A percentile compares a stretch with the other conserved stretches of the same genome.
phyloP scores from a whole-genome alignment of 1,284 basidiomycete species.

The Malassezia psittaci region DNA sequence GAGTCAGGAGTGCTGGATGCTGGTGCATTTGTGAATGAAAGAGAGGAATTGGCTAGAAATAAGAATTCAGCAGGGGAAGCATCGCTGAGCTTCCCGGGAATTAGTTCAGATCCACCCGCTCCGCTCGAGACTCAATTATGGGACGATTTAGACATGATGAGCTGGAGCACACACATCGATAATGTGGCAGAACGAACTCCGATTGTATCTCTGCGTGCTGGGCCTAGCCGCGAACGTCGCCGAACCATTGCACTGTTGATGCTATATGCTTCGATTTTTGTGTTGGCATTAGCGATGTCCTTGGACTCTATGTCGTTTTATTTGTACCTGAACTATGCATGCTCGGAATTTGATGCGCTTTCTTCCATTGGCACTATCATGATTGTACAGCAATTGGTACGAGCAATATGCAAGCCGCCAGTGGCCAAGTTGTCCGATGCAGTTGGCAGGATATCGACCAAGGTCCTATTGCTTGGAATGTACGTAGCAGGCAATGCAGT shows the following conservation, averaged over 20 bases:
- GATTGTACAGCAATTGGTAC: slow-evolving; percentile 48
- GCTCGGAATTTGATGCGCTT: slow-evolving; percentile 43
- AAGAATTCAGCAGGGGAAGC: not conserved
- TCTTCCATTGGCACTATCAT: slow-evolving; percentile 49
- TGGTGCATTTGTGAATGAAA: not conserved
- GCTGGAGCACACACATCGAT: slow-evolving; percentile 13
- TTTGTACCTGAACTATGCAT: slow-evolving; percentile 48
- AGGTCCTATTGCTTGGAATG: slow-evolving; percentile 54
- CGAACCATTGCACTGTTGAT: slow-evolving; percentile 3
- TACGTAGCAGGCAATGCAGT: slow-evolving; percentile 56
- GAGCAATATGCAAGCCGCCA: slow-evolving; percentile 64
- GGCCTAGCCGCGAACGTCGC: slow-evolving; percentile 1
- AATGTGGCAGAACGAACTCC: slow-evolving; percentile 9
- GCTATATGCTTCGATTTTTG: slow-evolving; percentile 51
- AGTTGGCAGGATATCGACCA: slow-evolving; percentile 54
- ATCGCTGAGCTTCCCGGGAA: not conserved
- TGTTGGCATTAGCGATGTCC: slow-evolving; percentile 59
- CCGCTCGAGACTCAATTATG: not conserved
- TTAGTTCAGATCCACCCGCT: not conserved
- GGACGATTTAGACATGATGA: not conserved
- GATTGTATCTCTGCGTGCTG: slow-evolving; percentile 10
- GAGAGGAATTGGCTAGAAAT: not conserved
- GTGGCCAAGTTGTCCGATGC: slow-evolving; percentile 70
- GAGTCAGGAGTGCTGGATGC: not conserved
- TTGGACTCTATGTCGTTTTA: slow-evolving; percentile 55